Evolutionary conservation across 352 stramenopile genomes (phyloP).

Genomic region (Phytopythium ostracodes): DNA sequence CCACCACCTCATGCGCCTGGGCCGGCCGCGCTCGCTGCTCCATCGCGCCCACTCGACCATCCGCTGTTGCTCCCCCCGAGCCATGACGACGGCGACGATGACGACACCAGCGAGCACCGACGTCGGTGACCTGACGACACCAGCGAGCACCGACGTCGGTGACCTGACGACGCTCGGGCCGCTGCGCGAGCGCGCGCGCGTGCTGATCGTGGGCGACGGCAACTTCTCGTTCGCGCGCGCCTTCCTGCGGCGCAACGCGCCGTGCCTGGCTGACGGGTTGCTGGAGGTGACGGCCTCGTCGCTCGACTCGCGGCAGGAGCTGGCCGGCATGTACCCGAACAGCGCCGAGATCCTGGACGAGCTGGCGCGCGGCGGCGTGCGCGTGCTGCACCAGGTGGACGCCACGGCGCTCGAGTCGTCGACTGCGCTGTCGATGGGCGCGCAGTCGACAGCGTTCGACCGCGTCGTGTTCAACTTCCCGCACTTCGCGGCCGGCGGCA

Average conservation of each 20-base stretch:
- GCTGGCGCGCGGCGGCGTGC: conserved; percentile 38
- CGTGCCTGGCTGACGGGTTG: conserved; percentile 9
- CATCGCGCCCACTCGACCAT: conserved; percentile 3
- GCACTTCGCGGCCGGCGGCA: conserved; percentile 73
- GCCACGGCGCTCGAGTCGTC: conserved; percentile 59
- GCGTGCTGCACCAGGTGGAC: conserved; percentile 68
- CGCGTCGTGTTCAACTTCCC: conserved; percentile 88
- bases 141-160: conserved; percentile 5
- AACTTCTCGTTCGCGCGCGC: conserved; percentile 85
- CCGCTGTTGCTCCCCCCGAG: neutral
- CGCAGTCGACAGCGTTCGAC: conserved; percentile 29
- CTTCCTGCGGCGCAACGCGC: conserved; percentile 50
- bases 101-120: neutral
- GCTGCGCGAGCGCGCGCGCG: conserved; percentile 14
- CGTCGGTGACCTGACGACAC: conserved; percentile 28
- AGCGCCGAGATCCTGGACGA: conserved; percentile 46
- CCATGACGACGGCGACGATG: neutral
- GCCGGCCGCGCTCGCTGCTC: conserved; percentile 1
- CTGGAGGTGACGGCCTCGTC: conserved; percentile 56
- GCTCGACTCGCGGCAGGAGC: conserved; percentile 58
- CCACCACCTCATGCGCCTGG: neutral
- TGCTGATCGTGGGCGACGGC: conserved; percentile 80
- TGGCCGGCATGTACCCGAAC: conserved; percentile 74
- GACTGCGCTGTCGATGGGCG: conserved; percentile 6
- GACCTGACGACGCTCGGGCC: conserved; percentile 60